Base-by-base conservation (phyloP, 192 early-diverging fungal species). In the Paraglomus occultum region DNA sequence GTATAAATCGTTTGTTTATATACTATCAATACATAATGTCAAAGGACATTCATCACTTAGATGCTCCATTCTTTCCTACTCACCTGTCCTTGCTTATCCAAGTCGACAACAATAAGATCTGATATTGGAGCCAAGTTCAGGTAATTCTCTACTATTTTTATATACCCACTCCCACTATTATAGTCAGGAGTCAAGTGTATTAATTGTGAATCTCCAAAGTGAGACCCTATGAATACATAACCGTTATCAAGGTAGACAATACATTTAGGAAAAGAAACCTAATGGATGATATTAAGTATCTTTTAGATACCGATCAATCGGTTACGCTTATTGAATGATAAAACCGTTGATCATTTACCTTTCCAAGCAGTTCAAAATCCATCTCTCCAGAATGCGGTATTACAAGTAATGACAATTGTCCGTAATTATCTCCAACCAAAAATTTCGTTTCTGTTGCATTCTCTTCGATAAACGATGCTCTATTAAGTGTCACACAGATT, bases 21-120 rank as follows among this genome's bases (percentile, higher is more conserved):
- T n/a, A n/a, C 40, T 9, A 39, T 31, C 53, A 61, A 81, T 73
- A 70, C 10, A 8, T 20, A 49, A 12, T 0, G 39, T 17, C 48
- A 43, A 49, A 9, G 66, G 62, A 52, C 51, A 53, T 20, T 62
- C 42, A 12, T 39, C 17, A 15, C 31, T 48, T 23, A 31, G 44
- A 59, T 63, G n/a, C n/a, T n/a, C n/a, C n/a, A n/a, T n/a, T n/a
- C n/a, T n/a, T n/a, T n/a, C n/a, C n/a, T n/a, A 12, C 31, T 8
- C 71, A 75, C 66, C 76, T 84, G 80, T 18, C 85, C 90, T 62
- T 89, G 87, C 52, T 83, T 80, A 64, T 91, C 84, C 31, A 85
- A 67, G 72, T 96, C 91, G 14, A 95, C 87, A 22, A 96, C 82
- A 57, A 87, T 85, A 81, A 99, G 90, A 72, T 97, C 95, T 0